phyloP scores from a whole-genome alignment of 2,329 filamentous ascomycete genomes.

The Dothiorella sarmentorum region DNA sequence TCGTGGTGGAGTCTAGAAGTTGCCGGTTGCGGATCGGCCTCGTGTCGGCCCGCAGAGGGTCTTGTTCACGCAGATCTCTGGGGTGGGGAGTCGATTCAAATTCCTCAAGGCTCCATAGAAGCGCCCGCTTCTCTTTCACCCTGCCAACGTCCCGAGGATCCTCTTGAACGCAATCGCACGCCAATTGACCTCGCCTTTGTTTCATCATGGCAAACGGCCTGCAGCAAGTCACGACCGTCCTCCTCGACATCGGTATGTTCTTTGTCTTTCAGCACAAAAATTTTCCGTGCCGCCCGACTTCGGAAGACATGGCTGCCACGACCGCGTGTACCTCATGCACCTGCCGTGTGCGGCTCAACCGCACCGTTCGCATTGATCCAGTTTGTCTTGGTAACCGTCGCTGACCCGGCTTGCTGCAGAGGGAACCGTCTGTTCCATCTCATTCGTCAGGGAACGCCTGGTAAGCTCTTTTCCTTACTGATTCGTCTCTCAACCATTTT shows the following conservation, averaged over 20 bases:
- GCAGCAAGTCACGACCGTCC: constrained; percentile 36
- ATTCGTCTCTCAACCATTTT: constrained; percentile 22
- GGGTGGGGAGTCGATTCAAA: constrained; percentile 15
- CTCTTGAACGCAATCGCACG: background rate
- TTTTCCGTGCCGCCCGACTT: constrained; percentile 8
- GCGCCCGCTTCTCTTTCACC: constrained; percentile 10
- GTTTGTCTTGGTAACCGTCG: constrained; percentile 21
- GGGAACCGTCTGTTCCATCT: constrained; percentile 79
- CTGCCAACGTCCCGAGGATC: constrained; percentile 12
- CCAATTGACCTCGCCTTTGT: constrained; percentile 2
- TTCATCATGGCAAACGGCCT: constrained; percentile 22
- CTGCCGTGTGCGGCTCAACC: constrained; percentile 15
- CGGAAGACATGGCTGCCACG: constrained; percentile 1
- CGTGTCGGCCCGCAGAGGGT: constrained; percentile 18
- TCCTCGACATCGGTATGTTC: constrained; percentile 59
- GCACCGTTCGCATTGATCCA: constrained; percentile 3
- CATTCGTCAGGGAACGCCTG: constrained; percentile 78
- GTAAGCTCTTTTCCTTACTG: constrained; percentile 53
- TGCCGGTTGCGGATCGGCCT: constrained; percentile 16
- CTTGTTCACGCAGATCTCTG: constrained; percentile 8
- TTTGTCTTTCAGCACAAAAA: constrained; percentile 15
- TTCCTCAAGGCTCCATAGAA: constrained; percentile 9
- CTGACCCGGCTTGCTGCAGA: constrained; percentile 47
- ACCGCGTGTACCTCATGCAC: background rate
- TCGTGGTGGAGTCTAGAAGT: constrained; percentile 4